Conservation (phyloP, 2,329 filamentous ascomycete species). For the Fusarium begoniae region DNA sequence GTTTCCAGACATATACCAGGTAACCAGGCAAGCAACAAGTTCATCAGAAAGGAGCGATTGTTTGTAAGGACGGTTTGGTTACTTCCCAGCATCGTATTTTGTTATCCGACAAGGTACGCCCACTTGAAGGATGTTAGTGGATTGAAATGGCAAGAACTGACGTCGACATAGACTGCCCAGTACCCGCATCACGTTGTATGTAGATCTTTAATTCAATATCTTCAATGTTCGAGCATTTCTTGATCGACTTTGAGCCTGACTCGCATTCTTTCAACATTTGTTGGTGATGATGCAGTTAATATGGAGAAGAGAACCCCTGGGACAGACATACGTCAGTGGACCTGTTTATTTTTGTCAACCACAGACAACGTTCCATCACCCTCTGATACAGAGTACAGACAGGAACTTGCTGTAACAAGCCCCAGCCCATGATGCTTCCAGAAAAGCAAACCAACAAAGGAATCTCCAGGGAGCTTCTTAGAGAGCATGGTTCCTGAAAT, state of each 20-base stretch:
- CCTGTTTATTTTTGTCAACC: slow-evolving; percentile 15
- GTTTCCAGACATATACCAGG: neutral
- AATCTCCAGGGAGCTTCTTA: neutral
- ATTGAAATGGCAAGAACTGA: slow-evolving; percentile 7
- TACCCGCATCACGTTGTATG: neutral
- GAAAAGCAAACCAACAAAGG: slow-evolving; percentile 7
- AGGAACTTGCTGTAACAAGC: neutral
- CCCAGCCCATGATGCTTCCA: slow-evolving; percentile 7
- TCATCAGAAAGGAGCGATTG: neutral
- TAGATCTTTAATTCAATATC: neutral
- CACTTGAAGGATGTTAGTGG: neutral
- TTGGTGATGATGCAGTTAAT: slow-evolving; percentile 6
- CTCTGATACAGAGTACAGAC: neutral
- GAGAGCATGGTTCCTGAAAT: neutral
- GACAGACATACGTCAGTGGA: slow-evolving; percentile 8
- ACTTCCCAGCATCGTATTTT: neutral
- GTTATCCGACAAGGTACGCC: neutral
- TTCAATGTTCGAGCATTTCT: neutral
- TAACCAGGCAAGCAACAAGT: neutral
- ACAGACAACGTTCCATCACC: slow-evolving; percentile 12
- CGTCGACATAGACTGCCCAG: neutral
- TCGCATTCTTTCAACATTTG: slow-evolving; percentile 5
- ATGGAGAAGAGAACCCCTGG: neutral
- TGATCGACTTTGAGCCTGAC: slow-evolving; percentile 8
- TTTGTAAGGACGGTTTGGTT: neutral